phyloP scores from a whole-genome alignment of 352 stramenopile genomes.

The Aphanomyces astaci region DNA sequence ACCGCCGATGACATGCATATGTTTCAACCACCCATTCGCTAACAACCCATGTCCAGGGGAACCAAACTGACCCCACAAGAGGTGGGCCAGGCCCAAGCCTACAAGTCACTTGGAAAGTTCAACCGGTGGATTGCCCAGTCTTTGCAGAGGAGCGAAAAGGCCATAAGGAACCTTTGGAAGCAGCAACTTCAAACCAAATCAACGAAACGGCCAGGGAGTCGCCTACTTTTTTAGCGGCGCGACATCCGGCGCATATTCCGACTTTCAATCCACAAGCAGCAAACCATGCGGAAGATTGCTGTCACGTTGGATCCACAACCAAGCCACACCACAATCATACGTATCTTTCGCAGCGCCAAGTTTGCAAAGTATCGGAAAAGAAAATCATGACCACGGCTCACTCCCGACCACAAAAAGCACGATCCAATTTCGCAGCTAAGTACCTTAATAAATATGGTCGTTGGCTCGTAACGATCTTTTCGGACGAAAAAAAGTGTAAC shows the following conservation, averaged over 20 bases:
- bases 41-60: too few relatives aligned
- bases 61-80: too few relatives aligned
- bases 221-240: neutral
- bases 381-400: neutral
- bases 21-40: too few relatives aligned
- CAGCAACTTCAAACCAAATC: too few relatives aligned
- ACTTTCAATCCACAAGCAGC: neutral
- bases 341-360: neutral
- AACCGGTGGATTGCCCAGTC: too few relatives aligned
- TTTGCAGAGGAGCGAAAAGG: too few relatives aligned
- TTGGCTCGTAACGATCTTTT: neutral
- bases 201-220: too few relatives aligned
- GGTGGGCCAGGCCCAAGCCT: too few relatives aligned
- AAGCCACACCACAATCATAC: neutral
- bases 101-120: too few relatives aligned
- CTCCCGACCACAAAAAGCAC: neutral
- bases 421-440: neutral
- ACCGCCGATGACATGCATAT: too few relatives aligned
- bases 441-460: neutral
- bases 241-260: neutral
- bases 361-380: neutral
- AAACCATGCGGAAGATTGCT: neutral
- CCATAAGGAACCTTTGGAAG: too few relatives aligned
- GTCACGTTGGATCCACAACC: neutral
- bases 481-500: neutral